Conservation (phyloP, 2,329 filamentous ascomycete genomes). For the Lachnellula hyalina region DNA sequence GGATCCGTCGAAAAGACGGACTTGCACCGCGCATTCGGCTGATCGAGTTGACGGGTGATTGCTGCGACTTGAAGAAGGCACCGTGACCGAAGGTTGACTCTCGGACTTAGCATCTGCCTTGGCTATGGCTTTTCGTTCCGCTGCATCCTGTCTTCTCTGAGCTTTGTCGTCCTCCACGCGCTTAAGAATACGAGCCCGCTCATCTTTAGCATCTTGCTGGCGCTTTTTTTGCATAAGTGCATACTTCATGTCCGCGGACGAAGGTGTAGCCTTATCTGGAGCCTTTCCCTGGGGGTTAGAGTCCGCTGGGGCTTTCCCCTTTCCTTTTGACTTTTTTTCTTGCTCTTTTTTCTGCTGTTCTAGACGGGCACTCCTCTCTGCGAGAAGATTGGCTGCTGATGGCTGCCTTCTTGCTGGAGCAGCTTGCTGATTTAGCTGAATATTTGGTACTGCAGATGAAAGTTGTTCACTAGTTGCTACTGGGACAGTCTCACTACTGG, state of each 20-base stretch:
- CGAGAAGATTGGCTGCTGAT: slow-evolving; percentile 34
- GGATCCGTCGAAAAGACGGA: slow-evolving; percentile 79
- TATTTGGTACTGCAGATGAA: neutral
- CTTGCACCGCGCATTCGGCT: slow-evolving; percentile 58
- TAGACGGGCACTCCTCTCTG: slow-evolving; percentile 45
- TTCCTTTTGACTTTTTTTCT: neutral
- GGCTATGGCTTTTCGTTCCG: slow-evolving; percentile 42
- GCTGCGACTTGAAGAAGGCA: slow-evolving; percentile 1
- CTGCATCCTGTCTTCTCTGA: slow-evolving; percentile 55
- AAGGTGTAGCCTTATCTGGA: neutral
- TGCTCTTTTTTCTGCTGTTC: slow-evolving; percentile 25
- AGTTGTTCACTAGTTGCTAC: neutral
- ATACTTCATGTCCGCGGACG: slow-evolving; percentile 39
- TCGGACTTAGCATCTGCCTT: slow-evolving; percentile 20
- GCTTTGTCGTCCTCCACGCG: slow-evolving; percentile 73
- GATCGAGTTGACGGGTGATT: slow-evolving; percentile 7
- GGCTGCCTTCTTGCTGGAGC: slow-evolving; percentile 6
- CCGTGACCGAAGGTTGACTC: slow-evolving; percentile 17
- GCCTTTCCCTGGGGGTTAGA: neutral
- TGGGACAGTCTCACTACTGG: slow-evolving; percentile 1
- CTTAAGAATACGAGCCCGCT: slow-evolving; percentile 65
- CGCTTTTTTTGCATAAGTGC: slow-evolving; percentile 53
- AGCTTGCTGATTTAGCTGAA: neutral
- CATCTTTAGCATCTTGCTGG: slow-evolving; percentile 60
- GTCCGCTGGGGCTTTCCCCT: slow-evolving; percentile 20